Conservation (phyloP, 1,284 basidiomycete genomes). For the Spongispora temasekensis region DNA sequence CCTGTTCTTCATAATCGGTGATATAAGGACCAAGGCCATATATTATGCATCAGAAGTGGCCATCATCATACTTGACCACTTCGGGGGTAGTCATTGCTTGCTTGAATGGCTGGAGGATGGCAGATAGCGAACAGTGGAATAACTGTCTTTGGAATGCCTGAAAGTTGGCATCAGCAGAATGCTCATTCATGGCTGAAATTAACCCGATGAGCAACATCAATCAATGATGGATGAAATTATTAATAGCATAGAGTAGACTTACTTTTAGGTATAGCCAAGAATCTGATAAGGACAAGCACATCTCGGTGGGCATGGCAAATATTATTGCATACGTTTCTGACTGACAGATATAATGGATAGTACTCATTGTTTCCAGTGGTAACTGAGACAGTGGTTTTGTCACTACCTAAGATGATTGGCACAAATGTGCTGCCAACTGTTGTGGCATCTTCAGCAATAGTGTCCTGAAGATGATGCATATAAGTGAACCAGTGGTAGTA, state of each 20-base stretch:
- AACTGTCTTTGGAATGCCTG: not conserved
- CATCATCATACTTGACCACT: not conserved
- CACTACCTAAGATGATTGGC: constrained; percentile 37
- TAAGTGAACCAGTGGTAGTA: not conserved
- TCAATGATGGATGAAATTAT: too few species aligned
- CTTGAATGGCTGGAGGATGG: not conserved
- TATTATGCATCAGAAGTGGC: not conserved
- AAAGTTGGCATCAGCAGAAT: not conserved
- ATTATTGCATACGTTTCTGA: constrained; percentile 35
- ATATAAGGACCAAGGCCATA: constrained; percentile 3
- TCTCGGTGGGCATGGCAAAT: constrained; percentile 30
- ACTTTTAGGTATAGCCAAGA: constrained; percentile 40
- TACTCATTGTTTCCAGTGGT: constrained; percentile 38
- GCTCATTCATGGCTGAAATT: not conserved
- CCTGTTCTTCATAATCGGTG: constrained; percentile 8
- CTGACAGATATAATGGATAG: constrained; percentile 34
- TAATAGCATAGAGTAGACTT: not conserved
- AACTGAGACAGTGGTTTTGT: constrained; percentile 42
- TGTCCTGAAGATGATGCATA: constrained; percentile 11
- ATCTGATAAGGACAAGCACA: constrained; percentile 14
- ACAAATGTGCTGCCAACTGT: constrained; percentile 34
- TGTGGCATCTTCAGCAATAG: constrained; percentile 16
- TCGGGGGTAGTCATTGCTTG: not conserved
- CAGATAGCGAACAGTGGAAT: not conserved
- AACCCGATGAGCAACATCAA: too few species aligned